phyloP scores from a whole-genome alignment of 2,329 filamentous ascomycete genomes.

The Dactylellina sp. region DNA sequence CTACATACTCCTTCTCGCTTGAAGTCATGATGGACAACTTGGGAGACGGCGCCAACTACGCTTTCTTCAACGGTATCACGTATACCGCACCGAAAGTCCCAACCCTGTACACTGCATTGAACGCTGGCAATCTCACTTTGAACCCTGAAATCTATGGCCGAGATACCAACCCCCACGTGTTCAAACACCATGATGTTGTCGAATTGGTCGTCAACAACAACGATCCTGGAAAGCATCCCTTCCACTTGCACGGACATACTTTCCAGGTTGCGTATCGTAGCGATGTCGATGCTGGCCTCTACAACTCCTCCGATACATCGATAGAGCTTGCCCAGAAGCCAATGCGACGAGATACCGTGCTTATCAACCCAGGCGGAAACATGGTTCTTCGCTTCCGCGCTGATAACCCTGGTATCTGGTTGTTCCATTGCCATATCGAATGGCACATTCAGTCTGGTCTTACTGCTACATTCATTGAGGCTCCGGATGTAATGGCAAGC shows the following conservation, averaged over 20 bases:
- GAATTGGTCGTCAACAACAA: constrained; percentile 66
- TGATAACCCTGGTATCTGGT: constrained; percentile 73
- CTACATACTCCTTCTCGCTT: constrained; percentile 74
- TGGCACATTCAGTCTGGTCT: constrained; percentile 80
- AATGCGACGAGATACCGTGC: constrained; percentile 76
- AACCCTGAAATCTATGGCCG: constrained; percentile 74
- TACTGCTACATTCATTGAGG: constrained; percentile 74
- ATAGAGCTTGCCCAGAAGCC: constrained; percentile 69
- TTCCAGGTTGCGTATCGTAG: constrained; percentile 77
- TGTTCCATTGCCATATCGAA: constrained; percentile 74
- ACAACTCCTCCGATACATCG: constrained; percentile 66
- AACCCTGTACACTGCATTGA: constrained; percentile 80
- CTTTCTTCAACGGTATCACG: constrained; percentile 81
- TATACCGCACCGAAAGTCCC: constrained; percentile 82
- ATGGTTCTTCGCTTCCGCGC: constrained; percentile 76
- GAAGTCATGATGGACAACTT: constrained; percentile 76
- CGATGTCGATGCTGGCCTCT: constrained; percentile 70
- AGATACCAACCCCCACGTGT: constrained; percentile 70
- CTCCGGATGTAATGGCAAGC: constrained; percentile 73
- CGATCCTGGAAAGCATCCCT: constrained; percentile 66
- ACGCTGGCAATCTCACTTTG: constrained; percentile 69
- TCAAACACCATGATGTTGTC: constrained; percentile 62
- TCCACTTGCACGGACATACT: constrained; percentile 70
- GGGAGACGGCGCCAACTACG: constrained; percentile 75
- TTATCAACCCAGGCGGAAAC: constrained; percentile 74